These are phyloP conservation scores for Eutrema yunnanense DNA, from an alignment of 345 rosid genomes.

Conservation along the genomic window DNA sequence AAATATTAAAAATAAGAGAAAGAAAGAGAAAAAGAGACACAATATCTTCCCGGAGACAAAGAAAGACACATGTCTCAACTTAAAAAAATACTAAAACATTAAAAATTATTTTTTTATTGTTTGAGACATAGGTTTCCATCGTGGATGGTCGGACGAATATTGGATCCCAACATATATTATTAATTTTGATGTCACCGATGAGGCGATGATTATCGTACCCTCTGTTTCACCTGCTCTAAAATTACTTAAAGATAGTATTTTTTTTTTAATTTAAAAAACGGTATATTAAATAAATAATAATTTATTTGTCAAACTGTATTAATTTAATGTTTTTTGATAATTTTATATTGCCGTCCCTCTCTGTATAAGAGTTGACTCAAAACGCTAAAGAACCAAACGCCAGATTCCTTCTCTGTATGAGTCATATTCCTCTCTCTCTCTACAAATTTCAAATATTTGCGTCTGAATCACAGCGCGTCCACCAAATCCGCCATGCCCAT, in stretches of 20 bases:
- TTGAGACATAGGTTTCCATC: no score
- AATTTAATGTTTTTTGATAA: not conserved
- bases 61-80: no score
- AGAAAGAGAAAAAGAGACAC: no score
- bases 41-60: no score
- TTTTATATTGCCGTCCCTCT: conserved; percentile 20
- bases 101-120: no score
- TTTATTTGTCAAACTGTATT: not conserved
- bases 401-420: conserved; percentile 13
- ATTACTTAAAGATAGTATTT: not conserved
- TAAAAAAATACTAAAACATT: no score
- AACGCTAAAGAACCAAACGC: conserved; percentile 11
- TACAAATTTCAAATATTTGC: conserved; percentile 18
- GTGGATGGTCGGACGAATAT: no score
- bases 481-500: conserved; percentile 20
- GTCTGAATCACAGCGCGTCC: conserved; percentile 12
- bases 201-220: no score
- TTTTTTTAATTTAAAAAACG: not conserved
- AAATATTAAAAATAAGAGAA: no score
- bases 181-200: no score
- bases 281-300: not conserved
- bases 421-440: not conserved
- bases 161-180: no score
- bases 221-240: conserved; percentile 18
- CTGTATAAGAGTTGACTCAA: conserved; percentile 29